Evolutionary conservation across 129 eudicot species (phyloP).

Genomic region (Apium graveolens): DNA sequence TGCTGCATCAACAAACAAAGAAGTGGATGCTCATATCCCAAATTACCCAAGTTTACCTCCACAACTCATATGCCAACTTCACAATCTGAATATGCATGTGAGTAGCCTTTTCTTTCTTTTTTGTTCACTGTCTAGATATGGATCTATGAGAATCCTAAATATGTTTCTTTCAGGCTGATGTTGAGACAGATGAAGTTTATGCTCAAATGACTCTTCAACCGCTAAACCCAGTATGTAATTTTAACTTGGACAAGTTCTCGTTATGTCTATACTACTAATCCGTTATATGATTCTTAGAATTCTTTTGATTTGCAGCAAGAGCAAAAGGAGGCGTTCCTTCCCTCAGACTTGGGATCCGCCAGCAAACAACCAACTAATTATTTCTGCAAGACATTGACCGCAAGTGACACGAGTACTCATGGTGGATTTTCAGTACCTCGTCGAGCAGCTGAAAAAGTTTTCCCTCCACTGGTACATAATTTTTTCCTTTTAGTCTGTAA

Average conservation of each 20-base stretch:
- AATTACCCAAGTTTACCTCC: slow-evolving; percentile 87
- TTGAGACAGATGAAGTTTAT: slow-evolving; percentile 84
- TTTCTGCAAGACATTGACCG: slow-evolving; percentile 84
- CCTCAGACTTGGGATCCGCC: slow-evolving; percentile 65
- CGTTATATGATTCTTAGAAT: not conserved
- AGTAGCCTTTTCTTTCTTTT: slow-evolving; percentile 8
- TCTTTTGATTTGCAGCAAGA: slow-evolving; percentile 43
- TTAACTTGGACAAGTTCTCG: not conserved
- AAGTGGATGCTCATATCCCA: slow-evolving; percentile 77
- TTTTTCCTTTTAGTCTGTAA: not conserved
- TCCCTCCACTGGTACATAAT: slow-evolving; percentile 66
- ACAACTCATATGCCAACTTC: slow-evolving; percentile 89
- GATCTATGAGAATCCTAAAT: slow-evolving; percentile 4
- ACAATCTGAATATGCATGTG: slow-evolving; percentile 91
- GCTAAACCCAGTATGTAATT: slow-evolving; percentile 52
- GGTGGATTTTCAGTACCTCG: slow-evolving; percentile 98
- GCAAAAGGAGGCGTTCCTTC: slow-evolving; percentile 76
- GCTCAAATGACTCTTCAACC: slow-evolving; percentile 95
- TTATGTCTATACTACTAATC: not conserved
- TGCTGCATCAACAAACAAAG: slow-evolving; percentile 84
- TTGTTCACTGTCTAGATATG: not conserved
- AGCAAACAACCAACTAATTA: slow-evolving; percentile 89
- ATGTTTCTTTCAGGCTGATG: slow-evolving; percentile 65
- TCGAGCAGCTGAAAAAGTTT: slow-evolving; percentile 91
- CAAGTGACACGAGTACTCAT: slow-evolving; percentile 92